Base-by-base conservation (phyloP, 1,284 basidiomycete species). In the Microbotryum scabiosae region DNA sequence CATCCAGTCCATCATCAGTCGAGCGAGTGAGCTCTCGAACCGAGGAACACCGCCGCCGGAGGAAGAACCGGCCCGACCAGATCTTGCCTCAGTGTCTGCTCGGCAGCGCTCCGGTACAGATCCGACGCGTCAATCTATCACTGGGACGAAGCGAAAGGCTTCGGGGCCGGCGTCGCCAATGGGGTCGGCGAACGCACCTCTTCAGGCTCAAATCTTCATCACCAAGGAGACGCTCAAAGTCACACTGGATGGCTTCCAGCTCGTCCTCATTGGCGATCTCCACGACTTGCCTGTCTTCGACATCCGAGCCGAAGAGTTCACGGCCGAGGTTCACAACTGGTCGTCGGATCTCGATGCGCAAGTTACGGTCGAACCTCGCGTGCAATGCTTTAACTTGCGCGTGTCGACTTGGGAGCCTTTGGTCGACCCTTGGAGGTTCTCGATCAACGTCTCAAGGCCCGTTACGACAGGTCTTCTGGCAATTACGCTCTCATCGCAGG, bases 371-470 rank as follows among this genome's bases (percentile, higher is more conserved):
- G 85, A 85, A 21, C 85, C 84, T 3, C 84, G 86, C 58, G 87
- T 97, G 73, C 91, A 87, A 68, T 98, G 96, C 74, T 98, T 91
- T 88, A 99, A 99, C 76, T 77, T 98, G 58, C 86, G 88, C 30
- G 94, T 97, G 73, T 98, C 96, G 52, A 92, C 98, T 73, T 99
- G 96, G 90, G 96, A 99, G 76, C 96, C 97, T n/a, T 77, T 99
- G 56, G 89, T 97, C 70, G 96, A 99, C 73, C 96, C 96, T 1
- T 99, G 96, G 94, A 87, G 83, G 26, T 88, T 97, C 69, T 84
- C 86, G 32, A 75, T 90, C 53, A 80, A 81, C 60, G 89, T 66
- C 48, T 55, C 69, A 49, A 58, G 54, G 41, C 56, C 61, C 46
- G 54, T 59, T 28, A 51, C 64, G 41, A 69, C 68, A 16, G 60